phyloP scores from a whole-genome alignment of 768 basidiomycete species.

The Sarcodon aspratus region DNA sequence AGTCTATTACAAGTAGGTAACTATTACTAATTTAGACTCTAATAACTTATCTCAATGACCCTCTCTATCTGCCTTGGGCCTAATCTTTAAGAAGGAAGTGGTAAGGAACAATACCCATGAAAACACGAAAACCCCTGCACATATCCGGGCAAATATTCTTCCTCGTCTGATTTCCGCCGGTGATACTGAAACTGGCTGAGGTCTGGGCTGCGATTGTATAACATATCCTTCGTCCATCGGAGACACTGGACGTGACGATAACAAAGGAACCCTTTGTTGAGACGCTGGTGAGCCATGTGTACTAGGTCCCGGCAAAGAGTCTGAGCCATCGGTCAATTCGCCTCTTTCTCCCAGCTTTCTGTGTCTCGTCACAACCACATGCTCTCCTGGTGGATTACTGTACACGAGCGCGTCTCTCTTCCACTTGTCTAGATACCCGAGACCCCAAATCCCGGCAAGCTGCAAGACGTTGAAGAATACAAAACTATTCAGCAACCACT shows the following conservation, averaged over 20 bases:
- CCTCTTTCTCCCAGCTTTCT: conserved; percentile 6
- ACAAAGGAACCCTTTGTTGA: conserved; percentile 9
- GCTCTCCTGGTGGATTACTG: not conserved
- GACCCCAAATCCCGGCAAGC: conserved; percentile 33
- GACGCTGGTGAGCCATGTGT: conserved; percentile 3
- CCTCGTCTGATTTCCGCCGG: conserved; percentile 28
- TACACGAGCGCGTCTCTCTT: conserved; percentile 17
- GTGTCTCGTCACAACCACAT: conserved; percentile 4
- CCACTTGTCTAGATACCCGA: conserved; percentile 36
- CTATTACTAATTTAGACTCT: too few relatives aligned
- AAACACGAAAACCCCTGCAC: conserved; percentile 28
- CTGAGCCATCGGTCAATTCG: not conserved
- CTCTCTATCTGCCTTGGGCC: conserved; percentile 27
- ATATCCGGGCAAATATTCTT: conserved; percentile 32
- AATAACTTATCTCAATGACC: not conserved
- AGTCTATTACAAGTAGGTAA: not conserved
- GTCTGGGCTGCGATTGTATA: conserved; percentile 9
- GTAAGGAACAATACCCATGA: conserved; percentile 58
- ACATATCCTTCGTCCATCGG: not conserved
- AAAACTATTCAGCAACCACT: conserved; percentile 47
- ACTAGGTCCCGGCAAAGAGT: conserved; percentile 4
- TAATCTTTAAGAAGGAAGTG: conserved; percentile 47
- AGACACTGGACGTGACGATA: not conserved
- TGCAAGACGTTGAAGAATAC: conserved; percentile 47
- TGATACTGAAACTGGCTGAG: not conserved